Conservation (phyloP, 2,329 filamentous ascomycete species). For the Neurospora sp. region DNA sequence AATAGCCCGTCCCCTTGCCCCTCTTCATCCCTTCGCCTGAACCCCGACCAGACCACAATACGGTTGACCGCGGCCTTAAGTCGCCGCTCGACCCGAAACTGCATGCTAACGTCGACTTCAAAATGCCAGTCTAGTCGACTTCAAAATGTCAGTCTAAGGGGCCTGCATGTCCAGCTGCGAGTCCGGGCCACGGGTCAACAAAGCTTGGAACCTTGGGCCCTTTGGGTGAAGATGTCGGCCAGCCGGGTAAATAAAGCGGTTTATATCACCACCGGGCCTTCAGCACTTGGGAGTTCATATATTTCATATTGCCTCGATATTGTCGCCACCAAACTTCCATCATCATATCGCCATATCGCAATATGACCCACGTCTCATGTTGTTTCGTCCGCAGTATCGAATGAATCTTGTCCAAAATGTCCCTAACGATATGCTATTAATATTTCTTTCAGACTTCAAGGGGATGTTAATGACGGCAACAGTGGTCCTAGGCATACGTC, state of each 20-base stretch:
- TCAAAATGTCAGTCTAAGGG: not conserved
- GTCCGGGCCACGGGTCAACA: not conserved
- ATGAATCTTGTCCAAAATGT: constrained; percentile 1
- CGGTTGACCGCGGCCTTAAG: constrained; percentile 17
- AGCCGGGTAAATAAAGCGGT: constrained; percentile 21
- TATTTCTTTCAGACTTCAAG: constrained; percentile 6
- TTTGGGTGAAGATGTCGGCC: not conserved
- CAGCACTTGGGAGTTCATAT: constrained; percentile 18
- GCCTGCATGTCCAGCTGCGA: not conserved
- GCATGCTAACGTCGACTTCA: not conserved
- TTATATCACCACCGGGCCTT: constrained; percentile 16
- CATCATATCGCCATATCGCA: constrained; percentile 10
- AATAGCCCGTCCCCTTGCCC: constrained; percentile 14
- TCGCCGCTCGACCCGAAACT: constrained; percentile 15
- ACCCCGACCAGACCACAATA: constrained; percentile 2
- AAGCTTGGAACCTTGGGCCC: not conserved
- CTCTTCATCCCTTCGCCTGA: constrained; percentile 2
- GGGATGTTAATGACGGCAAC: constrained; percentile 4
- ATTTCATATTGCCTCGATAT: constrained; percentile 22
- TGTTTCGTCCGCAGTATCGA: constrained; percentile 8
- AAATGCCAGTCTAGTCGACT: not conserved
- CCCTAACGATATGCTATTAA: constrained; percentile 14
- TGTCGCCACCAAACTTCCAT: constrained; percentile 17
- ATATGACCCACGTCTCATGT: constrained; percentile 4
- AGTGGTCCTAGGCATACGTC: not conserved